Evolutionary conservation across 2,329 filamentous ascomycete genomes (phyloP), one percentile per base, ranked within the genome.

Genomic region (Albophoma yamanashiensis): DNA sequence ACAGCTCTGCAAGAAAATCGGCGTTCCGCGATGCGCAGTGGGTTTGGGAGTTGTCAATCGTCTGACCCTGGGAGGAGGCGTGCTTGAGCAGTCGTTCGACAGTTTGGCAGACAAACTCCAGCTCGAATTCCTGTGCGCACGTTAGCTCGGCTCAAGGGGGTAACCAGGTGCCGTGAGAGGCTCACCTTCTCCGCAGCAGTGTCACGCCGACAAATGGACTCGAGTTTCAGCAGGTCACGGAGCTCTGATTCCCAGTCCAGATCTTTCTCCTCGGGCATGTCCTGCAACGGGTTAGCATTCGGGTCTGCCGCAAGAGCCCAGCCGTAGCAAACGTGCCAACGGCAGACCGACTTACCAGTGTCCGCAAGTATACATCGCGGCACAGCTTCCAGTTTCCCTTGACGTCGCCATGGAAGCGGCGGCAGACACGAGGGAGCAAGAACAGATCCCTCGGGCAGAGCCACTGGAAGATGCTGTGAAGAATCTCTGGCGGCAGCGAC

Each of bases 281-380:
- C 74, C 74, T 75, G 45, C 4, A 4, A 11, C 36, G 36, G 12
- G 53, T 52, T 25, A 53, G 55, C 7, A 38, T 20, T n/a, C 17
- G 7, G 9, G 38, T 20, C 12, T 15, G 5, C 38, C 11, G 50
- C 50, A 34, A 20, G 17, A 20, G 3, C 12, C 27, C 47, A 52
- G 27, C 50, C 20, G 14, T 27, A 53, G 40, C 17, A 38, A 14
- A 14, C 6, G 34, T 36, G 55, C 11, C 20, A 17, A 4, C 6
- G 27, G 38, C n/a, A 57, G 22, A n/a, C 36, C 3, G 1, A 62
- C 75, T 66, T 70, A 88, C 86, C 59, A 85, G 77, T 52, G 73
- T 70, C 20, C 75, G 75, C 4, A 86, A 71, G 69, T 89, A 92
- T 8, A 89, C 74, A 27, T 81, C 78, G 61, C 82, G 85, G 70